Evolutionary conservation across 345 rosid species (phyloP), one percentile per base, ranked within the genome.

Genomic region (Pistacia atlantica): DNA sequence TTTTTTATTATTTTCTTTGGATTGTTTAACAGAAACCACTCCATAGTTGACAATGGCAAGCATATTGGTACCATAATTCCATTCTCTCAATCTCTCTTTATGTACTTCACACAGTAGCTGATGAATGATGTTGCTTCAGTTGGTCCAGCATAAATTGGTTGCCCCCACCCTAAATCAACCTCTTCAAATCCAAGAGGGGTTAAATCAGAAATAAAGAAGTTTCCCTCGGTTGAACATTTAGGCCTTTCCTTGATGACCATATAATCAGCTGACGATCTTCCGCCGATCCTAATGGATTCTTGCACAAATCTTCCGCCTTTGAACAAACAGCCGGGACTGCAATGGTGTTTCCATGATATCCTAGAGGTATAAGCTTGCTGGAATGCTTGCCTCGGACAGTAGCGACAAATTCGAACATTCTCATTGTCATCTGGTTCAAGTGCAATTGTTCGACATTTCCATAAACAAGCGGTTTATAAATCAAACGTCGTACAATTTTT

Each of bases 281-380:
- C 22, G 84, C 88, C 52, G 77, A 89, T 14, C 81, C 83, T 0
- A 87, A 11, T 0, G 87, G 82, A 4, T 77, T 79, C 14, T n/a
- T 51, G 0, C 46, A 2, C 9, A 87, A 69, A 9, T 77, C 72
- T 12, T 37, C 72, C 1, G 79, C 85, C 0, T 58, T 79, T 38
- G 85, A 59, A 46, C 73, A 62, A 16, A 85, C 85, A 0, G 73
- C 86, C 0, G 87, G 86, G 54, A 60, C 80, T 38, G 79, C 86
- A 38, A 72, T 58, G 18, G 78, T 81, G 33, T 86, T 89, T n/a
- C 92, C 90, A 59, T 89, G 84, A 33, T 83, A 89, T 5, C 90
- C 90, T 0, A 11, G 56, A 1, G 72, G 67, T 1, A 77, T 12
- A 33, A 2, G 64, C 64, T 55, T 67, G 55, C 62, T 67, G 22